phyloP scores from a whole-genome alignment of 306 rosid genomes.

The Lotus japonicus region DNA sequence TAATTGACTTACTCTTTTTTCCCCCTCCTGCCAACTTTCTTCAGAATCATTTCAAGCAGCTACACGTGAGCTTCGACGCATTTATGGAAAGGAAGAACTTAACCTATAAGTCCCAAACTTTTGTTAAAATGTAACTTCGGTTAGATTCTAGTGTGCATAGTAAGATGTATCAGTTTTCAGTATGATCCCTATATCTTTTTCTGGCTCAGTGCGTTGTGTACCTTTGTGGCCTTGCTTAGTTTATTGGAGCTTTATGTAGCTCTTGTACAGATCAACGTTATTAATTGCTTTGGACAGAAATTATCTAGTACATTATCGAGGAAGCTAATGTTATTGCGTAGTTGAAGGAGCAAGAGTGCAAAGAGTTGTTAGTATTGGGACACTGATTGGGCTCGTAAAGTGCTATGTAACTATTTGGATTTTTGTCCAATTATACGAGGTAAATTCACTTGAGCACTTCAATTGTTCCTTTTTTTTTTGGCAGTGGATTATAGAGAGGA shows the following conservation, averaged over 20 bases:
- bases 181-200: neutral
- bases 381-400: neutral
- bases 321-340: conserved; percentile 6
- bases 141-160: conserved; percentile 22
- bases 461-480: neutral
- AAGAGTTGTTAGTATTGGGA: neutral
- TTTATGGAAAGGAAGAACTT: conserved; percentile 74
- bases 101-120: conserved; percentile 31
- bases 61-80: conserved; percentile 84
- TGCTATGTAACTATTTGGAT: neutral
- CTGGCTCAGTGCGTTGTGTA: neutral
- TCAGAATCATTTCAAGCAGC: conserved; percentile 93
- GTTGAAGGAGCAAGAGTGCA: conserved; percentile 10
- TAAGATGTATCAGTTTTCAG: conserved; percentile 11
- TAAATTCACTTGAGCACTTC: neutral
- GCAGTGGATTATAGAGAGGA: neutral
- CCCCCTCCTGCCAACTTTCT: neutral
- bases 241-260: conserved; percentile 15
- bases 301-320: neutral
- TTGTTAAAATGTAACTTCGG: conserved; percentile 17
- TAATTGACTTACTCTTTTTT: neutral
- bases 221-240: neutral
- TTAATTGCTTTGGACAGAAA: conserved; percentile 3
- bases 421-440: neutral
- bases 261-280: conserved; percentile 16